Conservation (phyloP, 2,329 filamentous ascomycete species). For the Ophiostoma novo-ulmi region DNA sequence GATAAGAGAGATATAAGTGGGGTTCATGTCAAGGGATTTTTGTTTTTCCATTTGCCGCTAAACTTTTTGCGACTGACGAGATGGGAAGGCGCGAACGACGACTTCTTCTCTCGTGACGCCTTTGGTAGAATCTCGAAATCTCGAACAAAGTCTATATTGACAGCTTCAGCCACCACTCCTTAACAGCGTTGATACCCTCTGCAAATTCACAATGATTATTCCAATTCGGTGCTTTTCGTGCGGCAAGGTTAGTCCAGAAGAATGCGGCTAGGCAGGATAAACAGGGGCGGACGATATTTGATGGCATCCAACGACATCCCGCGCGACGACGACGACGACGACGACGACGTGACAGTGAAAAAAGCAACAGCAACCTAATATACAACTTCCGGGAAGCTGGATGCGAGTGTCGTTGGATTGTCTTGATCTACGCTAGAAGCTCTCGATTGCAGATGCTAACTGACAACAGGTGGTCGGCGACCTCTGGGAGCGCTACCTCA, state of each 20-base stretch:
- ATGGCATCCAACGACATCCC: neutral
- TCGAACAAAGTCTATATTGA: neutral
- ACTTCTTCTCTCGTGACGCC: neutral
- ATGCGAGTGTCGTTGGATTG: neutral
- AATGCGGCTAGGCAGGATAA: neutral
- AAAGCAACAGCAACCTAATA: too few species aligned
- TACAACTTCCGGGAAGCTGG: neutral
- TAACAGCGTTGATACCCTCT: neutral
- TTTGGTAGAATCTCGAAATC: neutral
- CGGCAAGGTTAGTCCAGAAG: conserved; percentile 70
- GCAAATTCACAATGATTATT: conserved; percentile 71
- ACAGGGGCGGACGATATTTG: neutral
- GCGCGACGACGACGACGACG: neutral
- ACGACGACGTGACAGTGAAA: neutral
- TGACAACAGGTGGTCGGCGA: conserved; percentile 78
- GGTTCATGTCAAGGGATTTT: conserved; percentile 5
- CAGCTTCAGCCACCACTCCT: neutral
- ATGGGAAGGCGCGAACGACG: conserved; percentile 8
- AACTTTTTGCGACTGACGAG: conserved; percentile 21
- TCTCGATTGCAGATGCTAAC: conserved; percentile 30
- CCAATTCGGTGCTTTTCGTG: conserved; percentile 98
- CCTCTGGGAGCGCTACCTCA: conserved; percentile 93
- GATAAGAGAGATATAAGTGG: conserved; percentile 28
- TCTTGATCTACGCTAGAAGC: neutral
- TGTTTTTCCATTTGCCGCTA: conserved; percentile 25